Conservation (phyloP, 2,329 filamentous ascomycete genomes). For the Hypoxylon sp. region DNA sequence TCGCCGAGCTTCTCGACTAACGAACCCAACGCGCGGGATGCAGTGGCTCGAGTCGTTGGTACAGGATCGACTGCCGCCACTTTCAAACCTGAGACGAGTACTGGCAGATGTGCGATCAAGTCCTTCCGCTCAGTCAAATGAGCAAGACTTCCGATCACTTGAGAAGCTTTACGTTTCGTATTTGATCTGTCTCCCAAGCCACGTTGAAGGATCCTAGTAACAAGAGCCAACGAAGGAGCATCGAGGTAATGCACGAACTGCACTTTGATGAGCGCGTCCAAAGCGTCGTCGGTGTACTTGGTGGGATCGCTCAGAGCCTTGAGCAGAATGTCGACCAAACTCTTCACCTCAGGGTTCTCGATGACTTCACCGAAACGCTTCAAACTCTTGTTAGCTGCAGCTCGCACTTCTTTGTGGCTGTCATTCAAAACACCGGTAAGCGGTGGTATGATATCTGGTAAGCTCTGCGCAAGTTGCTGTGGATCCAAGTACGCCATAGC, state of each 20-base stretch:
- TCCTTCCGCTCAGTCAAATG: conserved; percentile 98
- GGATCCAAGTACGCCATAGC: conserved; percentile 99
- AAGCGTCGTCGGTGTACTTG: conserved; percentile 93
- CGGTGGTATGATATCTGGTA: conserved; percentile 97
- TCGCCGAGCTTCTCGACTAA: conserved; percentile 98
- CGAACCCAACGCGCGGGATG: conserved; percentile 94
- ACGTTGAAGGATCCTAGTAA: conserved; percentile 94
- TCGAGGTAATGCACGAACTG: conserved; percentile 99
- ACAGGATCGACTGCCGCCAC: conserved; percentile 94
- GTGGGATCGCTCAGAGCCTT: conserved; percentile 98
- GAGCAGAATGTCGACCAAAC: conserved; percentile 88
- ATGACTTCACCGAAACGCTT: conserved; percentile 99
- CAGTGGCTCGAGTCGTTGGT: conserved; percentile 94
- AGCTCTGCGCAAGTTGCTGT: conserved; percentile 89
- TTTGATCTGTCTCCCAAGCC: conserved; percentile 90
- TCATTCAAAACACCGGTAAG: conserved; percentile 95
- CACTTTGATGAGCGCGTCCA: conserved; percentile 97
- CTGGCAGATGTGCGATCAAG: conserved; percentile 88
- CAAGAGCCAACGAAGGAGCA: conserved; percentile 91
- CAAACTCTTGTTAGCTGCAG: conserved; percentile 92
- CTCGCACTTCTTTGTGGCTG: conserved; percentile 96
- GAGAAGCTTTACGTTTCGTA: conserved; percentile 95
- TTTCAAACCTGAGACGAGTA: conserved; percentile 91
- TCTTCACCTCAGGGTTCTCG: conserved; percentile 96
- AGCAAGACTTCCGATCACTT: conserved; percentile 97